A percentile compares a stretch with the other conserved stretches of the same genome.
Conservation (phyloP, 805 yeast genomes). For the Candida railenensis region DNA sequence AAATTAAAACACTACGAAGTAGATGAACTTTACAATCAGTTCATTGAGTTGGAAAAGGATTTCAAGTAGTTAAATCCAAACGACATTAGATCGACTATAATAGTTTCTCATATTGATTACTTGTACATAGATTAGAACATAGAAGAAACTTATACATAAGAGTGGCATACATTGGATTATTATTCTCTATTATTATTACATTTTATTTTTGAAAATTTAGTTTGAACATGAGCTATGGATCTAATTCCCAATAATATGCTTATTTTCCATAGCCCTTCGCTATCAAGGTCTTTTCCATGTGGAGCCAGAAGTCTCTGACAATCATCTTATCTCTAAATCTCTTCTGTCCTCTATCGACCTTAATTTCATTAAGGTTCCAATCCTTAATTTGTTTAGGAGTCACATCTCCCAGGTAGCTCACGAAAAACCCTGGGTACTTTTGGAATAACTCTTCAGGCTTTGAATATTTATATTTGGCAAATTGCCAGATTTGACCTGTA, state of each 20-base stretch:
- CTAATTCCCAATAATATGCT: neutral
- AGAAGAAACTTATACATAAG: too few relatives aligned
- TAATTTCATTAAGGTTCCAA: constrained; percentile 86
- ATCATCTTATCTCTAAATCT: constrained; percentile 89
- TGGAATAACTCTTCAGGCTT: constrained; percentile 81
- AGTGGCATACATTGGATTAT: too few relatives aligned
- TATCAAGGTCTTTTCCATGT: constrained; percentile 70
- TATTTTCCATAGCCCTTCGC: constrained; percentile 54
- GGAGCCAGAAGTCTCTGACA: constrained; percentile 81
- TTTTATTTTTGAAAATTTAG: too few relatives aligned
- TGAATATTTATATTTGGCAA: constrained; percentile 79
- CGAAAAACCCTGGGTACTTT: constrained; percentile 77
- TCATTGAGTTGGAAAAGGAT: constrained; percentile 55
- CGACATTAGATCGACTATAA: too few relatives aligned
- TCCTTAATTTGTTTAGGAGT: constrained; percentile 72
- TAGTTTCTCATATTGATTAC: constrained; percentile 6
- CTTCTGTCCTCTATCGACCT: constrained; percentile 71
- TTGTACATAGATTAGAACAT: neutral
- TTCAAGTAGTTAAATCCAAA: constrained; percentile 35
- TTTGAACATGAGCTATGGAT: too few relatives aligned
- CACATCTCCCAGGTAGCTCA: constrained; percentile 74
- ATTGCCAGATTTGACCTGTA: constrained; percentile 98
- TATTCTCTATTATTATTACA: too few relatives aligned
- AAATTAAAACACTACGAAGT: constrained; percentile 42
- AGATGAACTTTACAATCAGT: constrained; percentile 52